These are phyloP conservation scores for Paraurostyla sp. DNA, from an alignment of 73 alveolate genomes.

Conservation along the genomic window DNA sequence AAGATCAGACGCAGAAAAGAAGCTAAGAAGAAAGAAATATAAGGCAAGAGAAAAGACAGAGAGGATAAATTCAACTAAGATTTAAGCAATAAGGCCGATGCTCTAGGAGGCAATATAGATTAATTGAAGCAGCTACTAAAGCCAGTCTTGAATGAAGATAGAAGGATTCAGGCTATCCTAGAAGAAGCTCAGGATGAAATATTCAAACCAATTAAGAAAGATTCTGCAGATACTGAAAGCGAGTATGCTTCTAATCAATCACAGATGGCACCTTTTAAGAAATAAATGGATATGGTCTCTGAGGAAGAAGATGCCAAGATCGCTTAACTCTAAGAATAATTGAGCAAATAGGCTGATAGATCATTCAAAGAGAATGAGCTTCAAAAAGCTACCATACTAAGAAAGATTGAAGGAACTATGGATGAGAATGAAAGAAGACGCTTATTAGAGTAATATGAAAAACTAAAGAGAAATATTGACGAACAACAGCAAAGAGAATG, in stretches of 20 bases:
- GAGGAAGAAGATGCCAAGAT: slow-evolving; percentile 35
- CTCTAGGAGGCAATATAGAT: neutral
- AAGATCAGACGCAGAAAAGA: slow-evolving; percentile 39
- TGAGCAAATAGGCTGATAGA: slow-evolving; percentile 15
- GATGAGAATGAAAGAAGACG: neutral
- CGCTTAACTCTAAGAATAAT: neutral
- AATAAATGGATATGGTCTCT: slow-evolving; percentile 1
- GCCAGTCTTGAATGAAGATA: slow-evolving; percentile 45
- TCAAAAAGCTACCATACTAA: neutral
- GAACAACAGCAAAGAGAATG: neutral
- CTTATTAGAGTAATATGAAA: slow-evolving; percentile 34
- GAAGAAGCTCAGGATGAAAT: neutral
- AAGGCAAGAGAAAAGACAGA: neutral
- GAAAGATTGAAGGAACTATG: slow-evolving; percentile 21
- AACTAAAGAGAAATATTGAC: neutral
- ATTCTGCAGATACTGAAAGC: neutral
- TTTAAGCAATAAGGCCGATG: neutral
- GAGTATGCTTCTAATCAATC: neutral
- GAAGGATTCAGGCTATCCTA: slow-evolving; percentile 5
- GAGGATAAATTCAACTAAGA: slow-evolving; percentile 1
- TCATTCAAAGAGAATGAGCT: neutral
- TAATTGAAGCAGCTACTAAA: neutral
- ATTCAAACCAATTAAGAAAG: neutral
- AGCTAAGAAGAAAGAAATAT: neutral
- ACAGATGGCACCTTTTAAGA: neutral